phyloP scores from a whole-genome alignment of 2,329 filamentous ascomycete genomes.

The Penicillium sp. region DNA sequence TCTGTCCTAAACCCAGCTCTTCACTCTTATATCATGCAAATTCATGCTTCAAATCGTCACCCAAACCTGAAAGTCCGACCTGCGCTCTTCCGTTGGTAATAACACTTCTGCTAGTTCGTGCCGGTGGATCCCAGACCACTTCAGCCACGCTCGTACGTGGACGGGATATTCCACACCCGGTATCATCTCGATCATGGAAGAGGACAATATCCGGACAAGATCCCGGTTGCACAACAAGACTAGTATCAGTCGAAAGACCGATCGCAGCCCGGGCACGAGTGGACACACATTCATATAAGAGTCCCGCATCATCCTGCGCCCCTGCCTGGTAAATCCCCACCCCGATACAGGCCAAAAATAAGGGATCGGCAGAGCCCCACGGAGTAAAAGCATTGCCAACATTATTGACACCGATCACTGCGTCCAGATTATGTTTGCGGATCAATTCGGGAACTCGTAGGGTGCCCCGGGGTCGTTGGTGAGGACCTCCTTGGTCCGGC shows the following conservation, averaged over 20 bases:
- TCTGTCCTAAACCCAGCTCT: neutral
- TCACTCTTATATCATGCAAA: neutral
- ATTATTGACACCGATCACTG: constrained; percentile 67
- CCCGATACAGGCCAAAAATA: constrained; percentile 61
- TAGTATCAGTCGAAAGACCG: constrained; percentile 20
- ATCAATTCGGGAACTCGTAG: constrained; percentile 63
- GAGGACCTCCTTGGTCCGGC: constrained; percentile 20
- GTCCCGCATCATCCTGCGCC: constrained; percentile 57
- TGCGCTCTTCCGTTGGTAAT: constrained; percentile 23
- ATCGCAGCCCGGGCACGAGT: constrained; percentile 42
- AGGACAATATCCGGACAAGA: constrained; percentile 23
- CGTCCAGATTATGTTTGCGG: constrained; percentile 56
- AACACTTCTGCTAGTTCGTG: constrained; percentile 26
- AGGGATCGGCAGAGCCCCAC: constrained; percentile 65
- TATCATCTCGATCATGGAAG: constrained; percentile 31
- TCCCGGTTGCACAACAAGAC: constrained; percentile 12
- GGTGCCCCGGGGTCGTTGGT: constrained; percentile 55
- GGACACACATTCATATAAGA: constrained; percentile 58
- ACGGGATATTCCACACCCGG: constrained; percentile 28
- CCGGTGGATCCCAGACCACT: constrained; percentile 40
- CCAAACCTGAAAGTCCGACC: neutral
- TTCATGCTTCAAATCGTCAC: neutral
- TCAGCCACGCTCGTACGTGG: constrained; percentile 34
- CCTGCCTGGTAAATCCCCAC: constrained; percentile 69
- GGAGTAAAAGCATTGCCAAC: constrained; percentile 75